phyloP scores from a whole-genome alignment of 2,329 filamentous ascomycete species.

The Catunica adiposa region DNA sequence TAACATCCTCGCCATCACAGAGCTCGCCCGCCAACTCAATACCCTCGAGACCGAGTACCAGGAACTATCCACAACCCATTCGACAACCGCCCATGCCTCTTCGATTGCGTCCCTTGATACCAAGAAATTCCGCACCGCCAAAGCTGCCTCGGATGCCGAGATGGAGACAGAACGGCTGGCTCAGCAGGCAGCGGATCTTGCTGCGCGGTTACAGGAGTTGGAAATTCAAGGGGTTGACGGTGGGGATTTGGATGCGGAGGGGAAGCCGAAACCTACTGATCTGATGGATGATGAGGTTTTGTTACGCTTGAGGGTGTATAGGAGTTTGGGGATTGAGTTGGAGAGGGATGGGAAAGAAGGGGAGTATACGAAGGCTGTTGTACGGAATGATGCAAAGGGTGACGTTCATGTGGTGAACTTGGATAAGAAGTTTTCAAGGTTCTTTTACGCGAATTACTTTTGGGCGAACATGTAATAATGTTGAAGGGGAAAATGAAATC shows the following conservation, averaged over 20 bases:
- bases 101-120: constrained; percentile 80
- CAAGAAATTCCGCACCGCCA: constrained; percentile 87
- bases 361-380: constrained; percentile 70
- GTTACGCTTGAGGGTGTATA: constrained; percentile 76
- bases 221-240: constrained; percentile 81
- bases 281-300: constrained; percentile 46
- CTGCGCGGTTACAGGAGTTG: constrained; percentile 59
- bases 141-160: constrained; percentile 73
- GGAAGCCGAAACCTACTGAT: constrained; percentile 20
- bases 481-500: neutral
- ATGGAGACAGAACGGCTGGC: constrained; percentile 89
- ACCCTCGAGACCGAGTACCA: constrained; percentile 60
- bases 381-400: constrained; percentile 70
- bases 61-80: constrained; percentile 59
- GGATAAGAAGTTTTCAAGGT: constrained; percentile 77
- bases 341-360: constrained; percentile 60
- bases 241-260: constrained; percentile 20
- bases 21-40: constrained; percentile 58
- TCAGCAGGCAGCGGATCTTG: constrained; percentile 58
- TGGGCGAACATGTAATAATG: constrained; percentile 72
- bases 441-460: constrained; percentile 91
- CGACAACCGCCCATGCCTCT: constrained; percentile 61
- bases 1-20: constrained; percentile 20
- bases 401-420: constrained; percentile 92
- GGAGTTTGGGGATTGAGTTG: constrained; percentile 78